These are phyloP conservation scores for Zoysia japonica DNA, from an alignment of 176 grass and related monocot species.

Conservation along the genomic window DNA sequence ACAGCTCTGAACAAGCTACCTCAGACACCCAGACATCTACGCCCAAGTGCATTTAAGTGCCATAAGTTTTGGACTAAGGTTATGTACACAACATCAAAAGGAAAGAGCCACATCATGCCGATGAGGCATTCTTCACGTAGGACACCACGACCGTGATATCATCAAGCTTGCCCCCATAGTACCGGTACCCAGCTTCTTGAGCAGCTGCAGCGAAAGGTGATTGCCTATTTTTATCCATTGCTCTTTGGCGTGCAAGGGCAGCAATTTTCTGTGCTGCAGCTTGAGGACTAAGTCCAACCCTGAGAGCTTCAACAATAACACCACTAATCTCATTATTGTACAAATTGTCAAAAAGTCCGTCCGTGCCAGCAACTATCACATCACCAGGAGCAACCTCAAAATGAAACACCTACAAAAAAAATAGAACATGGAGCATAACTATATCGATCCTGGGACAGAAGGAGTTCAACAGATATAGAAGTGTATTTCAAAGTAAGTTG, in stretches of 20 bases:
- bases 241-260: conserved; percentile 84
- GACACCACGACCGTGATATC: conserved; percentile 93
- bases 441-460: not conserved
- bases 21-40: not conserved
- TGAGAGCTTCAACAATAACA: conserved; percentile 71
- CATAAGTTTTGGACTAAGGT: conserved; percentile 32
- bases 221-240: conserved; percentile 77
- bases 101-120: not conserved
- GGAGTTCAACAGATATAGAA: not conserved
- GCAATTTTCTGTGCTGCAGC: conserved; percentile 88
- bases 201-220: conserved; percentile 87
- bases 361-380: conserved; percentile 89
- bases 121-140: conserved; percentile 47
- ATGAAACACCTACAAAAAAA: conserved; percentile 61
- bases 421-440: not conserved
- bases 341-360: conserved; percentile 93
- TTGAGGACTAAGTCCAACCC: conserved; percentile 66
- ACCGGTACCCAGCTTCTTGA: conserved; percentile 92
- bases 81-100: conserved; percentile 39
- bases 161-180: conserved; percentile 90
- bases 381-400: conserved; percentile 70
- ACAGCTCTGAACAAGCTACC: conserved; percentile 14
- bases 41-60: conserved; percentile 19
- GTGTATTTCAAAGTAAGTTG: not conserved
- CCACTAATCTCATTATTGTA: conserved; percentile 84